A percentile compares a stretch with the other conserved stretches of the same genome.
Evolutionary conservation across 108 stramenopile species (phyloP).

Genomic region (Discostella pseudostelligera): DNA sequence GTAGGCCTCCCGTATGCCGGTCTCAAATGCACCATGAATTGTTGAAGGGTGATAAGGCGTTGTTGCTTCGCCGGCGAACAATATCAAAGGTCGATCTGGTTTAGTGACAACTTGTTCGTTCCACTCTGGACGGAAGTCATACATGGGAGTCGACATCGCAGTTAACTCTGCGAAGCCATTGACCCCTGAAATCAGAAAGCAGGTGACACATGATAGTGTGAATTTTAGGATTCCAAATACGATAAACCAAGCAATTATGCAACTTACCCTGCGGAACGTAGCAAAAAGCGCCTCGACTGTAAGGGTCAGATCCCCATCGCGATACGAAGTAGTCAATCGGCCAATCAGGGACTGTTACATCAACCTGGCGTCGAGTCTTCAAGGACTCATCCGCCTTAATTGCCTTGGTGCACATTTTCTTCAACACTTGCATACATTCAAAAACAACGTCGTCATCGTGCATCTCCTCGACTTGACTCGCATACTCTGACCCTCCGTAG

Average conservation of each 20-base stretch:
- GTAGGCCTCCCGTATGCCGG: slow-evolving; percentile 90
- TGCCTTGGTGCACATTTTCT: slow-evolving; percentile 54
- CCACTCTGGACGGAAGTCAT: slow-evolving; percentile 41
- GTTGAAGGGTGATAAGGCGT: slow-evolving; percentile 91
- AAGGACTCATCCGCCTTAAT: slow-evolving; percentile 37
- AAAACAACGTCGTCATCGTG: slow-evolving; percentile 61
- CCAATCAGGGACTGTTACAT: slow-evolving; percentile 41
- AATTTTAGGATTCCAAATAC: not conserved
- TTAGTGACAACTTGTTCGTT: slow-evolving; percentile 5
- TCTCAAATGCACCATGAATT: slow-evolving; percentile 88
- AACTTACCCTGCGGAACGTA: slow-evolving; percentile 60
- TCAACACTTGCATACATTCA: slow-evolving; percentile 66
- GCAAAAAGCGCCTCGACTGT: slow-evolving; percentile 64
- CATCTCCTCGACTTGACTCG: slow-evolving; percentile 61
- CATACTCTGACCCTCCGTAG: slow-evolving; percentile 72
- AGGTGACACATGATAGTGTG: not conserved
- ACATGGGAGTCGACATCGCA: slow-evolving; percentile 60
- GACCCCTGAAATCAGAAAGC: slow-evolving; percentile 26
- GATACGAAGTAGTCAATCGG: slow-evolving; percentile 75
- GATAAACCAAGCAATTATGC: not conserved
- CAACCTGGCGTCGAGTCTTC: slow-evolving; percentile 34
- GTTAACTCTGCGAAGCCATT: slow-evolving; percentile 56
- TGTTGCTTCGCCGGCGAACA: slow-evolving; percentile 96
- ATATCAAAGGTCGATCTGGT: slow-evolving; percentile 50
- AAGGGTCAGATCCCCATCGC: slow-evolving; percentile 76